phyloP scores from a whole-genome alignment of 2,329 filamentous ascomycete genomes.

The Xylaria sp. region DNA sequence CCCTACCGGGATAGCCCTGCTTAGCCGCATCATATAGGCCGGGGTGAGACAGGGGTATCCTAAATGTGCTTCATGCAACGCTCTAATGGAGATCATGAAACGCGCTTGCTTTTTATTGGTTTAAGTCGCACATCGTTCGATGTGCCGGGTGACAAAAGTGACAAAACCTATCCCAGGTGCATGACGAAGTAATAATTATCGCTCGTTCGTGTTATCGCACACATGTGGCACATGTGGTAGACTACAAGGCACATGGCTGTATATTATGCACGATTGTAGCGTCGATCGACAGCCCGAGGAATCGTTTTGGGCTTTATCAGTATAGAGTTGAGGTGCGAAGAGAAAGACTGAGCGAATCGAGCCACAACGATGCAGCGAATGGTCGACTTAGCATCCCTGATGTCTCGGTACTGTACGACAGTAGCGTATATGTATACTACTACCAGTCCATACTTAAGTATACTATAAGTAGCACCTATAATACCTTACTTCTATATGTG shows the following conservation, averaged over 20 bases:
- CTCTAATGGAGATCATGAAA: conserved; percentile 41
- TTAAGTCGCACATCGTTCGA: conserved; percentile 29
- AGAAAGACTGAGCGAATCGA: neutral
- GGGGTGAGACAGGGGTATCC: conserved; percentile 40
- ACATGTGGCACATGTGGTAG: conserved; percentile 5
- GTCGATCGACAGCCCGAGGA: neutral
- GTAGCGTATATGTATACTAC: neutral
- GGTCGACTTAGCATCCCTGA: neutral
- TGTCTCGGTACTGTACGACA: conserved; percentile 7
- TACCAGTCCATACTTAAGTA: no score
- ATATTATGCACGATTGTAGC: conserved; percentile 1
- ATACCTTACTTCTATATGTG: conserved; percentile 6
- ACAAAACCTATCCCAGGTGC: conserved; percentile 6
- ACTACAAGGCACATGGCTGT: conserved; percentile 2
- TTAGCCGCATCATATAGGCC: conserved; percentile 42
- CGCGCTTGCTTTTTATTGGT: conserved; percentile 37
- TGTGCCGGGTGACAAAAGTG: conserved; percentile 11
- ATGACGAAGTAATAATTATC: conserved; percentile 33
- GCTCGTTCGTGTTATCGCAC: conserved; percentile 24
- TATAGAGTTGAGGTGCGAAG: neutral
- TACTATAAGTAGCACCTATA: conserved; percentile 1
- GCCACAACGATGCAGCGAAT: neutral
- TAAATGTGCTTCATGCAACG: conserved; percentile 41
- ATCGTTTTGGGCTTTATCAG: neutral
- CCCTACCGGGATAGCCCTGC: conserved; percentile 42